A percentile compares a stretch with the other conserved stretches of the same genome.
phyloP scores from a whole-genome alignment of 345 rosid species.

The Raphanus raphanistrum region DNA sequence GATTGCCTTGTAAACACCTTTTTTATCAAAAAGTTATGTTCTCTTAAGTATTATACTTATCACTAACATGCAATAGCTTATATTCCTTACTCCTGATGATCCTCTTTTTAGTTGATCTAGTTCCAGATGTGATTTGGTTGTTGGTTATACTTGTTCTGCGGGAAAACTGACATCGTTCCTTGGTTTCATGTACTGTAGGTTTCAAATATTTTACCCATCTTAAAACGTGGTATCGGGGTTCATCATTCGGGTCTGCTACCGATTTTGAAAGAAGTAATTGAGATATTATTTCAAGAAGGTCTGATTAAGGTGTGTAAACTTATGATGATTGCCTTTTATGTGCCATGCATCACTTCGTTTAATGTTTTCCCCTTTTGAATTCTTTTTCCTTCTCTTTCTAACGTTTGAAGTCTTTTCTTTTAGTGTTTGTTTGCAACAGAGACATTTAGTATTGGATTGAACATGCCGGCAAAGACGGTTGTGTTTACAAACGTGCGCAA shows the following conservation, averaged over 20 bases:
- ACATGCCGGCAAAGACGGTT: slow-evolving; percentile 99
- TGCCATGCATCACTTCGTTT: too few relatives aligned
- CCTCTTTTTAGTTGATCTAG: not conserved
- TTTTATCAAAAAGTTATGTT: not conserved
- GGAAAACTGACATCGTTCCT: slow-evolving; percentile 19
- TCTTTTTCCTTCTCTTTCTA: not conserved
- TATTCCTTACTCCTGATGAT: slow-evolving; percentile 3
- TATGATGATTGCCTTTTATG: too few relatives aligned
- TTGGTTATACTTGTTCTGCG: not conserved
- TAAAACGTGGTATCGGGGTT: slow-evolving; percentile 98
- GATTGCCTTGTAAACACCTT: too few relatives aligned
- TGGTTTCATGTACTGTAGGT: slow-evolving; percentile 52
- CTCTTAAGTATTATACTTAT: not conserved
- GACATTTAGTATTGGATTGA: slow-evolving; percentile 97
- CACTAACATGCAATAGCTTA: not conserved
- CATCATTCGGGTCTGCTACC: slow-evolving; percentile 99
- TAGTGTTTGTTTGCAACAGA: slow-evolving; percentile 99
- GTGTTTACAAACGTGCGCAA: slow-evolving; percentile 97
- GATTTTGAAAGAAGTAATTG: slow-evolving; percentile 95
- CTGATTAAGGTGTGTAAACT: slow-evolving; percentile 64
- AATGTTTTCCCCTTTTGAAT: not conserved
- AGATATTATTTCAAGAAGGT: slow-evolving; percentile 98
- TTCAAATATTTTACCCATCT: slow-evolving; percentile 85
- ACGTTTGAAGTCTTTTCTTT: slow-evolving; percentile 32
- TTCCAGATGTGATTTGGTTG: slow-evolving; percentile 9